Evolutionary conservation across 176 grass and related monocot genomes (phyloP).

Genomic region (Metroxylon sagu): DNA sequence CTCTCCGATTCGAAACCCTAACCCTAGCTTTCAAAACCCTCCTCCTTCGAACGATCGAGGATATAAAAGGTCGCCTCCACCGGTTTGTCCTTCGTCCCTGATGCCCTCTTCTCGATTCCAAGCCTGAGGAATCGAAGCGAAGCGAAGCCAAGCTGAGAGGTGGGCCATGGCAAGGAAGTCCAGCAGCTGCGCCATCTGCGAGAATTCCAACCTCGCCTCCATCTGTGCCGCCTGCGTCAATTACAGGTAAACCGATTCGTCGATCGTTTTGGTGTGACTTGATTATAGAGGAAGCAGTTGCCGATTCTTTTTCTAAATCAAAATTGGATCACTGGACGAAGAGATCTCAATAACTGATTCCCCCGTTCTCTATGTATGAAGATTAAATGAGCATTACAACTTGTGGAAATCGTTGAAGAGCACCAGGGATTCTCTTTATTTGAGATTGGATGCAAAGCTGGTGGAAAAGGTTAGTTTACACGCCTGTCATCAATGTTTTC

Average conservation of each 20-base stretch:
- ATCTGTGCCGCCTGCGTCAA: slow-evolving; percentile 76
- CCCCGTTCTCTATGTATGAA: slow-evolving; percentile 20
- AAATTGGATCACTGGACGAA: not conserved
- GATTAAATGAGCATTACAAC: slow-evolving; percentile 50
- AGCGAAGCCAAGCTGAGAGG: no score
- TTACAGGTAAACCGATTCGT: slow-evolving; percentile 25
- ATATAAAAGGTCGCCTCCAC: no score
- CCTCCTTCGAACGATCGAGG: no score
- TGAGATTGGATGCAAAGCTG: slow-evolving; percentile 33
- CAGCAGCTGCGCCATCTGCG: slow-evolving; percentile 63
- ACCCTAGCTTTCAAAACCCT: no score
- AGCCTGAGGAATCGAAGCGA: no score
- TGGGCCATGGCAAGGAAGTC: no score
- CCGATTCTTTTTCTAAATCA: not conserved
- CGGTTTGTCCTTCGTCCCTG: no score
- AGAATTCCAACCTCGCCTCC: slow-evolving; percentile 75
- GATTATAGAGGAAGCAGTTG: not conserved
- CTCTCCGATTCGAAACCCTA: no score
- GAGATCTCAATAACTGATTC: not conserved
- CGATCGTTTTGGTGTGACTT: not conserved
- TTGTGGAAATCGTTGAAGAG: slow-evolving; percentile 44
- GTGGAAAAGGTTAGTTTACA: slow-evolving; percentile 51
- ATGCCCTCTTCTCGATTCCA: no score
- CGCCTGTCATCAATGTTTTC: not conserved
- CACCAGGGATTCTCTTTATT: slow-evolving; percentile 50